Conservation (phyloP, 2,329 filamentous ascomycete genomes). For the Kalmusia sp. region DNA sequence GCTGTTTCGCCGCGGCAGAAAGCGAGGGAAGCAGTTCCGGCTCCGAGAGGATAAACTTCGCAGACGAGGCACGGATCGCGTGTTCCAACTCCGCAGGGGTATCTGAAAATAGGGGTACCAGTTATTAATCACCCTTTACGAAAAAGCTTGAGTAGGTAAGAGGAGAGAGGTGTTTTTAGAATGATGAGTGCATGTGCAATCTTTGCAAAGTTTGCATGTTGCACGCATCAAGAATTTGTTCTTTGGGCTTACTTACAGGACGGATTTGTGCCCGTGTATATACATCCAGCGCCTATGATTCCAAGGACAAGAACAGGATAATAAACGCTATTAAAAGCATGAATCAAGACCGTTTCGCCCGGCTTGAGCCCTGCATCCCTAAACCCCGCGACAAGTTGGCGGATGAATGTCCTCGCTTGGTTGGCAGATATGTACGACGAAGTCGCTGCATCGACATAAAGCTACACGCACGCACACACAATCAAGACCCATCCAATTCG, state of each 20-base stretch:
- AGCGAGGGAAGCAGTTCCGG: conserved; percentile 36
- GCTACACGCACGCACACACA: conserved; percentile 31
- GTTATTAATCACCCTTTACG: no score
- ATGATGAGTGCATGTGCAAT: no score
- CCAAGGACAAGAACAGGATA: conserved; percentile 34
- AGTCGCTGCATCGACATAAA: conserved; percentile 59
- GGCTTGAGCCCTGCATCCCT: conserved; percentile 53
- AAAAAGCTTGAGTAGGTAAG: no score
- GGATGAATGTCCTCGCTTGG: conserved; percentile 53
- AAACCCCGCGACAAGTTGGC: conserved; percentile 60
- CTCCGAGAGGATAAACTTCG: conserved; percentile 43
- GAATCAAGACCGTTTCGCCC: conserved; percentile 60
- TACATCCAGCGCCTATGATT: conserved; percentile 41
- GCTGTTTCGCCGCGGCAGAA: conserved; percentile 12
- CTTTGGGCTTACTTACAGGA: no score
- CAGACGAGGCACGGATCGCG: conserved; percentile 42
- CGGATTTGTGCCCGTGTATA: conserved; percentile 50
- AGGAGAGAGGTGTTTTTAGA: no score
- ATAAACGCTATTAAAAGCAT: conserved; percentile 62
- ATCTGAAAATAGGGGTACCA: no score
- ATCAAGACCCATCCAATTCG: background rate
- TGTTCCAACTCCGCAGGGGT: conserved; percentile 44
- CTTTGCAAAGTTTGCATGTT: no score
- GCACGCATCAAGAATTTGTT: no score
- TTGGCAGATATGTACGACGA: conserved; percentile 55